Base-by-base conservation (phyloP, 2,329 filamentous ascomycete species). In the Ceratocystis albifundus region DNA sequence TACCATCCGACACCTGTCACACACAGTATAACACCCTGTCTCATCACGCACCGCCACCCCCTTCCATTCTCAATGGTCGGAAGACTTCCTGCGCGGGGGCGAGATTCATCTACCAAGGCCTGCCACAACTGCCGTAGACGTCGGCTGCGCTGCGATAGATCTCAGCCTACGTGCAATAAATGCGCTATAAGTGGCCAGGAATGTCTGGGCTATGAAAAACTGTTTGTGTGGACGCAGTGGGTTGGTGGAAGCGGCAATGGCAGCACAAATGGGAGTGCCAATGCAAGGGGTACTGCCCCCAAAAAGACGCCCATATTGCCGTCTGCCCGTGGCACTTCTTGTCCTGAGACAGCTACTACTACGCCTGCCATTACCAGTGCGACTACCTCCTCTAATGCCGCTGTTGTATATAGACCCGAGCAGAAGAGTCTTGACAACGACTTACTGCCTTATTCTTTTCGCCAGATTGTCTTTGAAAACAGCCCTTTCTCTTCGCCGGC, bases 51-150 rank as follows among this genome's bases (percentile, higher is more conserved):
- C 36, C n/a, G n/a, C n/a, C n/a, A n/a, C n/a, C n/a, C 12, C 36
- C 20, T 4, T 25, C n/a, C 7, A 17, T 25, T 17, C 44, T 41
- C 10, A 62, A 66, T 62, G 65, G 22, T 46, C 17, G 22, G 28
- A 53, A 62, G 32, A 55, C 63, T 50, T 5, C 63, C 63, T 44
- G 63, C 63, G 32, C 50, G 63, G 53, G 63, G 63, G 36, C 63
- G 55, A 41, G 45, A 62, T 46, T 66, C 65, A 46, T 66, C 57
- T n/a, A 62, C 65, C 59, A 80, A 78, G 71, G 71, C 80, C 68
- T 86, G 84, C 73, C 82, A 86, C 74, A 85, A 84, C 74, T 86
- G 84, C 74, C 82, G 83, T 68, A 80, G 79, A 67, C 80, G 79
- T 71, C 80, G 84, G 70, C 79, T 83, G 72, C 82, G 83, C 71